phyloP scores from a whole-genome alignment of 2,329 filamentous ascomycete species.

The Aureobasidium pullulans region DNA sequence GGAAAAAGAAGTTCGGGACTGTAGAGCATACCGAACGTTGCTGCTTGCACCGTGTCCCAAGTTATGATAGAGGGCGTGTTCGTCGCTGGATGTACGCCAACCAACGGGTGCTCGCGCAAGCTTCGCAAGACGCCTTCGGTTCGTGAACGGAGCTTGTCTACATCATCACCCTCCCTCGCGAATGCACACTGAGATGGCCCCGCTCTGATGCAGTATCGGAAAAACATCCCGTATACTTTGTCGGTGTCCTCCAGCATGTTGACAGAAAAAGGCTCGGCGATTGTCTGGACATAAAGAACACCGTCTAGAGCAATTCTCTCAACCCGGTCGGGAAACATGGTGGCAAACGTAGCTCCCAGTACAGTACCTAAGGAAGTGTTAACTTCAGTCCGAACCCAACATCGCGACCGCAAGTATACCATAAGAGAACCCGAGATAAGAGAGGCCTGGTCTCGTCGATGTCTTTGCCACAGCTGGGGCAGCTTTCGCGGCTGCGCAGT shows the following conservation, averaged over 20 bases:
- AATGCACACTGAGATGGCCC: slow-evolving; percentile 36
- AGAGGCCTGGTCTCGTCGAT: slow-evolving; percentile 25
- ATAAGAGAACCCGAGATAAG: slow-evolving; percentile 27
- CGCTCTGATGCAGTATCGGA: slow-evolving; percentile 36
- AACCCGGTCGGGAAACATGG: slow-evolving; percentile 34
- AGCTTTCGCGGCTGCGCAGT: background rate
- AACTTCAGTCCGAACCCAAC: slow-evolving; percentile 17
- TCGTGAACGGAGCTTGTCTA: background rate
- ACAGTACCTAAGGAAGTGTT: slow-evolving; percentile 45
- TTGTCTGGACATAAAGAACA: slow-evolving; percentile 36
- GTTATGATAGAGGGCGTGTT: slow-evolving; percentile 30
- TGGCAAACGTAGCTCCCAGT: slow-evolving; percentile 34
- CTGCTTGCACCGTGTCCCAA: slow-evolving; percentile 19
- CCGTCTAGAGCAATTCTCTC: slow-evolving; percentile 38
- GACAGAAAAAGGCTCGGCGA: slow-evolving; percentile 28
- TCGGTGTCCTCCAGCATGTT: slow-evolving; percentile 39
- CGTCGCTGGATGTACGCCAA: slow-evolving; percentile 19
- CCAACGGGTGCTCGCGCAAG: background rate
- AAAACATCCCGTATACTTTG: slow-evolving; percentile 36
- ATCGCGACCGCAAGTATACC: too few relatives aligned
- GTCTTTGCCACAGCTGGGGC: slow-evolving; percentile 12
- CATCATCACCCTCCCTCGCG: slow-evolving; percentile 16
- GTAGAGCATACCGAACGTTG: background rate
- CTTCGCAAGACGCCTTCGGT: background rate
- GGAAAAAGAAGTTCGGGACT: background rate